phyloP scores from a whole-genome alignment of 257 asterid genomes.

The Mentha longifolia region DNA sequence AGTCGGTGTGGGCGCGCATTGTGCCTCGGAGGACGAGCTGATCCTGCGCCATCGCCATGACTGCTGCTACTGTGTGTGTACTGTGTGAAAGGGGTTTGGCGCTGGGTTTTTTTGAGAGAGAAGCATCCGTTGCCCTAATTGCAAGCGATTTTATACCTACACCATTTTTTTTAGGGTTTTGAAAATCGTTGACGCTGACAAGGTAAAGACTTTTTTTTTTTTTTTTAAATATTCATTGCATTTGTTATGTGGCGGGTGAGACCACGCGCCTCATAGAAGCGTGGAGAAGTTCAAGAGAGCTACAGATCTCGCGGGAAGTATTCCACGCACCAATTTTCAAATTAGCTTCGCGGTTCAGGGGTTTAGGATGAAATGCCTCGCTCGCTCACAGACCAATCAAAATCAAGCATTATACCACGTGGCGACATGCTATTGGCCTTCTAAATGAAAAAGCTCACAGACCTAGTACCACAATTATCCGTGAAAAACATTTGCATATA shows the following conservation, averaged over 20 bases:
- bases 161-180: slow-evolving; percentile 15
- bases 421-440: not conserved
- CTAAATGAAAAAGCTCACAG: not conserved
- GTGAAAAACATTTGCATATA: no score
- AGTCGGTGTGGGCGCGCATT: slow-evolving; percentile 85
- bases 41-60: slow-evolving; percentile 77
- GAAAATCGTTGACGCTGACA: not conserved
- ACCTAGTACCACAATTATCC: not conserved
- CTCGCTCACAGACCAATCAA: slow-evolving; percentile 27
- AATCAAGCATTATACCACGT: not conserved
- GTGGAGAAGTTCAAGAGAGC: not conserved
- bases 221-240: no score
- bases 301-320: slow-evolving; percentile 27
- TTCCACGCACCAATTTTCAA: slow-evolving; percentile 30
- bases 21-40: slow-evolving; percentile 76
- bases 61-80: slow-evolving; percentile 18
- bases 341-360: slow-evolving; percentile 25
- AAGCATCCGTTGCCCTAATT: not conserved
- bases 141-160: not conserved
- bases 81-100: no score
- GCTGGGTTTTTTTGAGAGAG: not conserved
- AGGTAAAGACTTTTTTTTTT: no score
- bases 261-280: not conserved
- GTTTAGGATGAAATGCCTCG: not conserved
- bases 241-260: no score